Conservation (phyloP, 2,329 filamentous ascomycete genomes). For the Colletotrichum aenigma region DNA sequence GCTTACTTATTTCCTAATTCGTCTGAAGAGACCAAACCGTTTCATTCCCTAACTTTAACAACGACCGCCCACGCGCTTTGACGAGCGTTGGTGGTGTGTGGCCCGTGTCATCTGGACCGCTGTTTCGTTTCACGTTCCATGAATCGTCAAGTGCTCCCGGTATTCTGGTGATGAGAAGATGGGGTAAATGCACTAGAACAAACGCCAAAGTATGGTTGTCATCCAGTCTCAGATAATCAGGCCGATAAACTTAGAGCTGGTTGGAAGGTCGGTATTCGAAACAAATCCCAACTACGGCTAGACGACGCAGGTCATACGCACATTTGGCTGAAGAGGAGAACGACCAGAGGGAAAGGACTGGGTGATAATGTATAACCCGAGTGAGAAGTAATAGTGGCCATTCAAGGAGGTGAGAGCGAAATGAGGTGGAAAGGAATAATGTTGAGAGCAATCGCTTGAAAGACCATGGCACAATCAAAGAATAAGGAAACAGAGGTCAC, state of each 20-base stretch:
- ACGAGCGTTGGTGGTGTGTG: neutral
- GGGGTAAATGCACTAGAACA: neutral
- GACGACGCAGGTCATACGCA: neutral
- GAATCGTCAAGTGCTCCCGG: neutral
- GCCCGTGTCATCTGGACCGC: neutral
- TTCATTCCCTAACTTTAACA: neutral
- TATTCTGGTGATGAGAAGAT: neutral
- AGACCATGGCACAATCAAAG: too few species aligned
- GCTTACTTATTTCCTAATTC: neutral
- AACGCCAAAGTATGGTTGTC: neutral
- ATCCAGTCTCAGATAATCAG: neutral
- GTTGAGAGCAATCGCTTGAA: too few species aligned
- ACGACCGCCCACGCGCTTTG: neutral
- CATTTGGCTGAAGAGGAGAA: neutral
- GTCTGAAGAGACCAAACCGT: neutral
- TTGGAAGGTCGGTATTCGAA: neutral
- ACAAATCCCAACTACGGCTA: neutral
- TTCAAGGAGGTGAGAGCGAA: too few species aligned
- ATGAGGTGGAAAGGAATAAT: rapidly evolving
- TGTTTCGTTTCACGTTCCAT: slow-evolving; percentile 9
- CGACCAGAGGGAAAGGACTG: rapidly evolving
- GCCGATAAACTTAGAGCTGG: neutral
- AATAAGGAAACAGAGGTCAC: neutral
- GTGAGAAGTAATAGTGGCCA: too few species aligned
- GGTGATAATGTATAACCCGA: too few species aligned